These are phyloP conservation scores for Naganishia sp. DNA, from an alignment of 1,284 basidiomycete species.

Conservation along the genomic window DNA sequence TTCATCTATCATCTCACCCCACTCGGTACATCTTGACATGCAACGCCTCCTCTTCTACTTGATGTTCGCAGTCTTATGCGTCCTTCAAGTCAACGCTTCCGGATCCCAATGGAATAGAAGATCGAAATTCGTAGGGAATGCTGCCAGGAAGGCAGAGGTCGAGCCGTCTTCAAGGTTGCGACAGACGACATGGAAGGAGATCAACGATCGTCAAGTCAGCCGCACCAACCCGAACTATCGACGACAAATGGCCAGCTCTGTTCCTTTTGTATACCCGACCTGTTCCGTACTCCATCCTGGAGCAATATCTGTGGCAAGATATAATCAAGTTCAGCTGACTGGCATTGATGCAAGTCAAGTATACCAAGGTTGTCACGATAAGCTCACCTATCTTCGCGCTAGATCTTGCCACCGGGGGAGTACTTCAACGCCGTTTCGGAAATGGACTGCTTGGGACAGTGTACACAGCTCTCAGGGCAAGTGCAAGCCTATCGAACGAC, in stretches of 20 bases:
- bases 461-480: not conserved
- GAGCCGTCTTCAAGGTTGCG: not conserved
- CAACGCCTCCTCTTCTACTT: not conserved
- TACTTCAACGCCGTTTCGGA: not conserved
- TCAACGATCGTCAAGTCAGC: constrained; percentile 3
- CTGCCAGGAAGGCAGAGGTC: not conserved
- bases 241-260: constrained; percentile 4
- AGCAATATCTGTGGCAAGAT: not conserved
- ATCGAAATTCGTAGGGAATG: not conserved
- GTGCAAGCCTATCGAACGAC: not conserved
- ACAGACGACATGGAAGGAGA: constrained; percentile 13
- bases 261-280: not conserved
- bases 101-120: too few species aligned
- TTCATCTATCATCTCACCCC: too few species aligned
- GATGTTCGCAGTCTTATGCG: constrained; percentile 9
- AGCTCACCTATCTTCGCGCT: too few species aligned
- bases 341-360: not conserved
- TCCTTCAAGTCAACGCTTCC: not conserved
- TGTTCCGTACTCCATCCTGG: not conserved
- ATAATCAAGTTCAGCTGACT: not conserved
- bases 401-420: not conserved
- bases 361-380: not conserved
- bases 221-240: not conserved
- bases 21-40: not conserved
- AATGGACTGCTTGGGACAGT: not conserved